These are phyloP conservation scores for Viola odorata DNA, from an alignment of 345 rosid genomes.

Conservation along the genomic window DNA sequence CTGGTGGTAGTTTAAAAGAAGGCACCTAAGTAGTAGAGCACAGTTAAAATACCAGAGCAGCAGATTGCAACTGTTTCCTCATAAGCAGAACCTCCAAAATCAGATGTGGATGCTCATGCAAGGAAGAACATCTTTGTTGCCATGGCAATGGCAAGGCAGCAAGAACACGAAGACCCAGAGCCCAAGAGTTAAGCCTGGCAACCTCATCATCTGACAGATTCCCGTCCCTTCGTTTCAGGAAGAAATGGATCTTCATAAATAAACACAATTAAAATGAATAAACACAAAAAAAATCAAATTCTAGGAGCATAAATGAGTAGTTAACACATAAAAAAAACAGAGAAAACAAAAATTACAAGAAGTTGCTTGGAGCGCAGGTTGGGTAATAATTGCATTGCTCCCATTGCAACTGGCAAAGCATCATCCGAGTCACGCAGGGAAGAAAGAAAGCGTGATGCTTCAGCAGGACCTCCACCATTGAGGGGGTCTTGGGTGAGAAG, in stretches of 20 bases:
- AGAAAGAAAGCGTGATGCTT: slow-evolving; percentile 95
- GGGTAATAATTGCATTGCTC: slow-evolving; percentile 95
- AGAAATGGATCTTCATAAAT: slow-evolving; percentile 79
- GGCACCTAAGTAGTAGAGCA: neutral
- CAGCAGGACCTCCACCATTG: slow-evolving; percentile 98
- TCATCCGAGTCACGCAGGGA: slow-evolving; percentile 85
- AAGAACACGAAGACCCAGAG: slow-evolving; percentile 91
- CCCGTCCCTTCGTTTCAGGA: slow-evolving; percentile 82
- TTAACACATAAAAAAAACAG: neutral
- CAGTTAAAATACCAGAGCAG: slow-evolving; percentile 53
- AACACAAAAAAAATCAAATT: slow-evolving; percentile 4
- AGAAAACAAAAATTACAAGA: slow-evolving; percentile 47
- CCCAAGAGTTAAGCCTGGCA: slow-evolving; percentile 93
- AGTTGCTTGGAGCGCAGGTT: slow-evolving; percentile 95
- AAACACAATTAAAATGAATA: slow-evolving; percentile 12
- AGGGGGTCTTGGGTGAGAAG: slow-evolving; percentile 96
- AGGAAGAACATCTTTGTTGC: slow-evolving; percentile 96
- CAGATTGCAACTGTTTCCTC: slow-evolving; percentile 94
- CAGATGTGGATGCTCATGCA: slow-evolving; percentile 92
- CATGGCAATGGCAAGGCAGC: slow-evolving; percentile 95
- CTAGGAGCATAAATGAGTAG: neutral
- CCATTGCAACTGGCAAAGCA: slow-evolving; percentile 94
- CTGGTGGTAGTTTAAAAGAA: no score
- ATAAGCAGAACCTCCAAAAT: slow-evolving; percentile 91
- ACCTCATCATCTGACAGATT: slow-evolving; percentile 74